A percentile compares a stretch with the other conserved stretches of the same genome.
Evolutionary conservation across 2,329 filamentous ascomycete genomes (phyloP).

Genomic region (Ascosphaera acerosa): DNA sequence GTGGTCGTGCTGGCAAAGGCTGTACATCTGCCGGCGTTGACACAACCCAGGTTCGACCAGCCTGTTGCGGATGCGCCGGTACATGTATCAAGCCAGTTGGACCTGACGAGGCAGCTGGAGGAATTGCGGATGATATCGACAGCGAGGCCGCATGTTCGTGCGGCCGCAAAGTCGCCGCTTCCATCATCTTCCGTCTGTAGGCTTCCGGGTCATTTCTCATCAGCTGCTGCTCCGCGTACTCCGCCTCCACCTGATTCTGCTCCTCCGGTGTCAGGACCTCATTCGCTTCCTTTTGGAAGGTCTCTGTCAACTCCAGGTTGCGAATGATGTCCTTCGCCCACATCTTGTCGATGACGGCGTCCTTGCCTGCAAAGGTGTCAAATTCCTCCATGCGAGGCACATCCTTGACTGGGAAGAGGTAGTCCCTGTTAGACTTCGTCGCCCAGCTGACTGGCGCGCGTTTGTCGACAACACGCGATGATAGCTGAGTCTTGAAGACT

Average conservation of each 20-base stretch:
- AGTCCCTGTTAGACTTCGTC: constrained; percentile 26
- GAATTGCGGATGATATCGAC: no score
- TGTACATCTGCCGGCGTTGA: no score
- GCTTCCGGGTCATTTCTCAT: constrained; percentile 15
- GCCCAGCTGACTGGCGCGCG: constrained; percentile 48
- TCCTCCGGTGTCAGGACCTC: constrained; percentile 39
- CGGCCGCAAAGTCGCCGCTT: no score
- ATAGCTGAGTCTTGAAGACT: constrained; percentile 62
- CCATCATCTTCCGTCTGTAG: constrained; percentile 9
- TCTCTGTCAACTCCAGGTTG: constrained; percentile 40
- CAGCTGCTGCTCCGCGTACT: constrained; percentile 18
- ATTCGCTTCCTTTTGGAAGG: constrained; percentile 43
- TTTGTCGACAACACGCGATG: constrained; percentile 58
- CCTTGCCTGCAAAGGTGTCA: constrained; percentile 29
- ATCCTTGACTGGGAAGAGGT: constrained; percentile 32
- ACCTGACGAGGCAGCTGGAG: no score
- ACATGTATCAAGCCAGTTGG: no score
- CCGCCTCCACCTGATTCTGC: constrained; percentile 25
- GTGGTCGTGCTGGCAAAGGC: no score
- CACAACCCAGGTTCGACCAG: no score
- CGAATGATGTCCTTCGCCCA: constrained; percentile 11
- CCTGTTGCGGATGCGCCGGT: no score
- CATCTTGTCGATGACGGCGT: constrained; percentile 34
- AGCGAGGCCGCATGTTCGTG: no score
- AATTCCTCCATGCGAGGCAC: constrained; percentile 26